Evolutionary conservation across 768 basidiomycete genomes (phyloP).

Genomic region (Hydnomerulius pinastri): DNA sequence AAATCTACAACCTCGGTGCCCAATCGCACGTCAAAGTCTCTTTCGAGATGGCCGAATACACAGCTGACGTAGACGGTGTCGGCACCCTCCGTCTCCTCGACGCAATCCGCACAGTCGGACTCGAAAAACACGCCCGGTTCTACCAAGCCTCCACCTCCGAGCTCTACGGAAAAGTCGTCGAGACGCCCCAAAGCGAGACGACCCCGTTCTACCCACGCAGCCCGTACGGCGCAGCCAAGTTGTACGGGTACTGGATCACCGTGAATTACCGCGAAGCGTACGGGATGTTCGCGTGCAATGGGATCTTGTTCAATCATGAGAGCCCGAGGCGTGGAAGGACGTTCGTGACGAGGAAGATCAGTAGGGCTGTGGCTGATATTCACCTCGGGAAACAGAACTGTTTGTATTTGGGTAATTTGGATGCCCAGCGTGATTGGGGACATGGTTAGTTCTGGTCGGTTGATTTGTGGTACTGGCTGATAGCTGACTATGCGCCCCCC

Average conservation of each 20-base stretch:
- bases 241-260: constrained; percentile 90
- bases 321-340: constrained; percentile 93
- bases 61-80: constrained; percentile 93
- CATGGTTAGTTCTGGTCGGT: constrained; percentile 64
- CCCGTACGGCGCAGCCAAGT: constrained; percentile 94
- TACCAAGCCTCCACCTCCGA: constrained; percentile 98
- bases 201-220: constrained; percentile 99
- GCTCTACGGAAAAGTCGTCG: constrained; percentile 94
- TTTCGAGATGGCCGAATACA: constrained; percentile 99
- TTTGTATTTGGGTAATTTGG: constrained; percentile 92
- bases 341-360: constrained; percentile 95
- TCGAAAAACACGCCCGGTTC: constrained; percentile 91
- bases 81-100: constrained; percentile 95
- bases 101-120: constrained; percentile 92
- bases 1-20: constrained; percentile 97
- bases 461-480: neutral
- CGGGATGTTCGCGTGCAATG: constrained; percentile 95
- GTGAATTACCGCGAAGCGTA: constrained; percentile 95
- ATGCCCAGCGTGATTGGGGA: constrained; percentile 97
- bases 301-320: constrained; percentile 98
- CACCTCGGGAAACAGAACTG: constrained; percentile 84
- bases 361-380: constrained; percentile 92
- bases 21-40: constrained; percentile 99
- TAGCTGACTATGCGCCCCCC: constrained; percentile 8
- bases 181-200: constrained; percentile 93